Conservation (phyloP, 306 rosid genomes). For the Betula pendula region DNA sequence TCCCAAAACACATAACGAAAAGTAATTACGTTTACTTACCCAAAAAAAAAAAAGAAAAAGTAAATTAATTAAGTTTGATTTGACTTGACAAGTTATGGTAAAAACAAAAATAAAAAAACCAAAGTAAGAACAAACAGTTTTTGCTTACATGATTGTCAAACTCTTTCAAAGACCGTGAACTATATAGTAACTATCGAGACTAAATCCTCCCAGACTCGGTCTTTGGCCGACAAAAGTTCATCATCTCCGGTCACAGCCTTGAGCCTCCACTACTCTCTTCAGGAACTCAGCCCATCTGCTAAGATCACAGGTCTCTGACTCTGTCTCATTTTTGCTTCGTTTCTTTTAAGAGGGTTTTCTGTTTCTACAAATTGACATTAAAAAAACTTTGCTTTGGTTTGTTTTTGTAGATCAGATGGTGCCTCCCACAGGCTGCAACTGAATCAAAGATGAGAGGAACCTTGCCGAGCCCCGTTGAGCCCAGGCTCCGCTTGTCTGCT, state of each 20-base stretch:
- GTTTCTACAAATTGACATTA: not conserved
- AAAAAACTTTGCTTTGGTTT: not conserved
- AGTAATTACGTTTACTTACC: too few species aligned
- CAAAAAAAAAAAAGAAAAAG: too few species aligned
- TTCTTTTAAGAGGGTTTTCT: not conserved
- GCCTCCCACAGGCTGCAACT: slow-evolving; percentile 24
- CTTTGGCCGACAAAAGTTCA: not conserved
- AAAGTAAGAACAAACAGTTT: not conserved
- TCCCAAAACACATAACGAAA: too few species aligned
- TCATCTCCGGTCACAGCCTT: not conserved
- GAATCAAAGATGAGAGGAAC: slow-evolving; percentile 65
- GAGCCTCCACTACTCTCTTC: not conserved
- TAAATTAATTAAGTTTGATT: too few species aligned
- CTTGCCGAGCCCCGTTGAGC: slow-evolving; percentile 61
- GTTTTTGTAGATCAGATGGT: slow-evolving; percentile 24
- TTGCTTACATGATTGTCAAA: not conserved
- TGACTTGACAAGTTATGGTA: too few species aligned
- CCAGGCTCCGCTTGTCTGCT: slow-evolving; percentile 67
- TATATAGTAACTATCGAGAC: not conserved
- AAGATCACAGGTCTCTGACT: slow-evolving; percentile 11
- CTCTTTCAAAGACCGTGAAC: too few species aligned
- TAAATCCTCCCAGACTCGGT: not conserved
- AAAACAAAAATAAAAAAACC: too few species aligned
- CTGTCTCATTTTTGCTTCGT: not conserved
- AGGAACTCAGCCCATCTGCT: not conserved